phyloP scores from a whole-genome alignment of 1,139 yeast genomes.

The Kodamaea sp. region DNA sequence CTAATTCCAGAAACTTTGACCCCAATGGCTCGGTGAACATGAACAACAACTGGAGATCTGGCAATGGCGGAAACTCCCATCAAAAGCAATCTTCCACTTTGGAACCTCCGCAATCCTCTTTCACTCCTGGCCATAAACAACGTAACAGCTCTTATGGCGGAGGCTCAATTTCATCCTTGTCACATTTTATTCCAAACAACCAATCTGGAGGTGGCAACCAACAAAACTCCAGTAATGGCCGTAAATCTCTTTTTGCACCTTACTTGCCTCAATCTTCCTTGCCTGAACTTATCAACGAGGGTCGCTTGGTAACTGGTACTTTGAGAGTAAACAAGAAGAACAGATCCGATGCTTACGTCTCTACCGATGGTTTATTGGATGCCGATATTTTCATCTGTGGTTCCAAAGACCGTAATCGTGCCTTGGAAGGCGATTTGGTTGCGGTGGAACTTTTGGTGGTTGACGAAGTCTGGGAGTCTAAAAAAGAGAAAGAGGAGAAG shows the following conservation, averaged over 20 bases:
- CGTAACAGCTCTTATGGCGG: constrained; percentile 68
- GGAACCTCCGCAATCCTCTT: constrained; percentile 52
- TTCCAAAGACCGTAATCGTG: constrained; percentile 97
- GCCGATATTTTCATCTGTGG: constrained; percentile 98
- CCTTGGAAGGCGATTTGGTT: constrained; percentile 93
- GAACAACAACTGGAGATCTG: constrained; percentile 66
- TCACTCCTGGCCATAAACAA: constrained; percentile 80
- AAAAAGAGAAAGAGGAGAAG: constrained; percentile 95
- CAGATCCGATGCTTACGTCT: constrained; percentile 95
- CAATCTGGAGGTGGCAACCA: constrained; percentile 20
- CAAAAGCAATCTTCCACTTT: constrained; percentile 25
- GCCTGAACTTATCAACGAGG: constrained; percentile 87
- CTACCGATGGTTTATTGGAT: constrained; percentile 92
- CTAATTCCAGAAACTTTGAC: constrained; percentile 61
- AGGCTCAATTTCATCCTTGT: constrained; percentile 61
- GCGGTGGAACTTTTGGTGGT: constrained; percentile 93
- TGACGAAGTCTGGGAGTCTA: constrained; percentile 97
- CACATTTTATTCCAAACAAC: constrained; percentile 34
- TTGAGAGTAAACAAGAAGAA: constrained; percentile 93
- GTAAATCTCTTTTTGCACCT: constrained; percentile 94
- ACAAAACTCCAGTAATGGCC: constrained; percentile 39
- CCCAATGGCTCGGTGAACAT: constrained; percentile 39
- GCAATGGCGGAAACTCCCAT: constrained; percentile 18
- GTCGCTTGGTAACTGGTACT: constrained; percentile 88
- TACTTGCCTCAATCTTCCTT: constrained; percentile 91